Evolutionary conservation across 176 grass and related monocot genomes (phyloP).

Genomic region (Cenchrus americanus): DNA sequence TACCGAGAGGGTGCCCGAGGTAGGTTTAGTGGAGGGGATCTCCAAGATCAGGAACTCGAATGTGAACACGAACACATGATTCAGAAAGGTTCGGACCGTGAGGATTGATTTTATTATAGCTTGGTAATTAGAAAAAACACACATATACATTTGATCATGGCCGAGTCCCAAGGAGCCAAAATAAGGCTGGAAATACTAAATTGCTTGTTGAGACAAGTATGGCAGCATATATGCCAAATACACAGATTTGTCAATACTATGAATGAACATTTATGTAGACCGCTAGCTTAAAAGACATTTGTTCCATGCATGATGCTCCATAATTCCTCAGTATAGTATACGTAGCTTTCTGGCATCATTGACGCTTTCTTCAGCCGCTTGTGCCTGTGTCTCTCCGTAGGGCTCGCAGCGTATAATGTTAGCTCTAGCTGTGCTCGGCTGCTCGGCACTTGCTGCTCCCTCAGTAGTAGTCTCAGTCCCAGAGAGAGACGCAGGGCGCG

Average conservation of each 20-base stretch:
- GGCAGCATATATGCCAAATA: neutral
- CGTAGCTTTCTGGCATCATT: neutral
- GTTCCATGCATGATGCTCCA: neutral
- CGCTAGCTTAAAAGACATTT: neutral
- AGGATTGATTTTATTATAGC: too few relatives aligned
- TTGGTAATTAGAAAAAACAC: neutral
- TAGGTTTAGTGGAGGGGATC: too few relatives aligned
- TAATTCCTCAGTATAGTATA: neutral
- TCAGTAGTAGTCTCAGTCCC: too few relatives aligned
- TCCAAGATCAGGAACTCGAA: too few relatives aligned
- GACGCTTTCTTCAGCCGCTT: conserved; percentile 23
- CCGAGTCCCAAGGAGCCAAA: neutral
- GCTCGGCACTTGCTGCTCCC: neutral
- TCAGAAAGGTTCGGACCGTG: too few relatives aligned
- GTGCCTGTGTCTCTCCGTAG: neutral
- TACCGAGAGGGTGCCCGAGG: too few relatives aligned
- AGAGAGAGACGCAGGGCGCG: too few relatives aligned
- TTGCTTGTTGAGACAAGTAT: neutral
- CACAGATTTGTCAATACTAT: too few relatives aligned
- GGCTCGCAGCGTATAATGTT: neutral
- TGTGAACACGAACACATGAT: too few relatives aligned
- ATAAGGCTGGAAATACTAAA: neutral
- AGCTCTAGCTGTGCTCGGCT: conserved; percentile 13
- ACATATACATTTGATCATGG: neutral
- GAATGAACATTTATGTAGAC: neutral